phyloP scores from a whole-genome alignment of 352 stramenopile species.

The Phytophthora palmivora region DNA sequence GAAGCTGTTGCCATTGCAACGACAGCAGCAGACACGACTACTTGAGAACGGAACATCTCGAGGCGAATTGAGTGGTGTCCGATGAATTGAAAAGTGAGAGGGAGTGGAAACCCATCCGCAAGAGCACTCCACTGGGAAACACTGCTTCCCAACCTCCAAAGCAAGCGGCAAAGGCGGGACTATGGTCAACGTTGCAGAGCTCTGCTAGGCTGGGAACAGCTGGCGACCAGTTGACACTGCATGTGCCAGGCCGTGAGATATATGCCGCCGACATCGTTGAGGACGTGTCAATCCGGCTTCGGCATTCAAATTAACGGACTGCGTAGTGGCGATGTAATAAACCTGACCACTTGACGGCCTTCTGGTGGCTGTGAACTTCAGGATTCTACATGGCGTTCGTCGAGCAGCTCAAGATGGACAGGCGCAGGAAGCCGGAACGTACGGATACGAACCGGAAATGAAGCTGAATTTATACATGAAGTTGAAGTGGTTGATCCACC shows the following conservation, averaged over 20 bases:
- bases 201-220: conserved; percentile 19
- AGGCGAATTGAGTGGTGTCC: conserved; percentile 3
- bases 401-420: conserved; percentile 7
- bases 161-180: conserved; percentile 21
- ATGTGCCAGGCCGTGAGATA: conserved; percentile 4
- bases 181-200: conserved; percentile 3
- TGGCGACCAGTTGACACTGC: conserved; percentile 26
- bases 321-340: not conserved
- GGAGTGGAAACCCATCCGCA: conserved; percentile 21
- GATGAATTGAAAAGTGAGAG: conserved; percentile 36
- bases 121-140: not conserved
- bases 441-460: conserved; percentile 2
- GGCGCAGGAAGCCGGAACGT: conserved; percentile 2
- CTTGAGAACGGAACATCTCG: conserved; percentile 24
- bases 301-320: not conserved
- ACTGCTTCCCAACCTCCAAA: no score
- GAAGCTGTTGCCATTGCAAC: conserved; percentile 7
- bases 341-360: not conserved
- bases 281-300: conserved; percentile 7
- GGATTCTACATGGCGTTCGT: conserved; percentile 21
- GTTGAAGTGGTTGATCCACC: conserved; percentile 12
- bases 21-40: conserved; percentile 17
- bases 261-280: conserved; percentile 20
- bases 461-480: conserved; percentile 2
- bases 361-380: conserved; percentile 9